These are phyloP conservation scores for Babesia ovis DNA, from an alignment of 169 alveolate species.

Conservation along the genomic window DNA sequence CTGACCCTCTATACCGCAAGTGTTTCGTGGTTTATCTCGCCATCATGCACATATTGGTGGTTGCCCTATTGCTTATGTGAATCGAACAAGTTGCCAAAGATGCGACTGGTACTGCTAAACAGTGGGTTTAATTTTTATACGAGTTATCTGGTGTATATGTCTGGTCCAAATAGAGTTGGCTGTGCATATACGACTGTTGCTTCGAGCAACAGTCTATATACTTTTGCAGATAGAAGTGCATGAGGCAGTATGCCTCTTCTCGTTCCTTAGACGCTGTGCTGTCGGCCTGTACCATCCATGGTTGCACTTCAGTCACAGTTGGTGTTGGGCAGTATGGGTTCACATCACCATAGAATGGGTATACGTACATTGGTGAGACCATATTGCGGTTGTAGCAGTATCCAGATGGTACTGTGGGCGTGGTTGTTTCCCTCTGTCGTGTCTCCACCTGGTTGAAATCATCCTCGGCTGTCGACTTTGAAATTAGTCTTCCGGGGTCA, in stretches of 20 bases:
- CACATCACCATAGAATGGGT: slow-evolving; percentile 18
- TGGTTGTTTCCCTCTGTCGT: slow-evolving; percentile 3
- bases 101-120: neutral
- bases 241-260: slow-evolving; percentile 43
- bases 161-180: slow-evolving; percentile 1
- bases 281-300: neutral
- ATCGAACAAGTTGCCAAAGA: neutral
- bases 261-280: slow-evolving; percentile 2
- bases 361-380: slow-evolving; percentile 14
- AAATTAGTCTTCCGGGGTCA: too few species aligned
- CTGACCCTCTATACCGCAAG: neutral
- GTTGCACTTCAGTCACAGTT: neutral
- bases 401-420: slow-evolving; percentile 12
- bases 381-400: slow-evolving; percentile 17
- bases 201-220: slow-evolving; percentile 51
- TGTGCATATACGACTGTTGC: slow-evolving; percentile 13
- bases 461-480: too few species aligned
- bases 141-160: neutral
- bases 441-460: neutral
- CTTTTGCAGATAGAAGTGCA: slow-evolving; percentile 53
- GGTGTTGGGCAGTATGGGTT: slow-evolving; percentile 21
- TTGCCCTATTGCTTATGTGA: neutral
- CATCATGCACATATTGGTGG: neutral
- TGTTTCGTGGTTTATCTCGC: neutral
- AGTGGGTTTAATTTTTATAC: neutral